Base-by-base conservation (phyloP, 108 stramenopile genomes). In the Nitzschia sp. region DNA sequence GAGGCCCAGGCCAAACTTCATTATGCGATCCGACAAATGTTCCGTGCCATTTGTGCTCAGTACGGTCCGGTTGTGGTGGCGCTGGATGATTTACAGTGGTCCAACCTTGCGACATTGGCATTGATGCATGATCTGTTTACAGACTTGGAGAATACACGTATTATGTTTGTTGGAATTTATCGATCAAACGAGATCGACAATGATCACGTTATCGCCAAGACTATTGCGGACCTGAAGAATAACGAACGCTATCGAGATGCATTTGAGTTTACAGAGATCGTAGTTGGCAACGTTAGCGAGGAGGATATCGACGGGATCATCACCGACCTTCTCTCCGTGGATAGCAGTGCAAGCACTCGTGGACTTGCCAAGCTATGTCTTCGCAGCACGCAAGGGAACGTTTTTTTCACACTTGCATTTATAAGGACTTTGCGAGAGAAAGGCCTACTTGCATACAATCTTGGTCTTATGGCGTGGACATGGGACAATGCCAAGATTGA, bases 401-500 rank as follows among this genome's bases (percentile, higher is more conserved):
- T 26, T 18, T 59, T 59, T 28, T 59, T 59, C 57, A 4, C 30
- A 15, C 4, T 59, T 5, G 4, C n/a, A 18, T 59, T 59, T 26
- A 5, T 59, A 8, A 5, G 29, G 17, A 28, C 11, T 5, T 28
- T 59, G 17, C 15, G 30, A 17, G 29, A 31, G 17, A 8, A 24
- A 9, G 57, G 27, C 26, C 18, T 27, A 17, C 27, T 59, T 4
- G 57, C 25, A 29, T 42, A 42, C 38, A 42, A 42, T 42, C 13
- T 42, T 42, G 38, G 38, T 42, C 9, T 13, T 9, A 42, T 59
- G 30, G 5, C 5, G 8, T 68, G 67, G 67, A 57, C 29, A 38
- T 68, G 67, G 67, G 67, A 68, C 33, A 34, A 30, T 24, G 6
- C 29, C 21, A n/a, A 18, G 29, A 28, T 57, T 31, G 55, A 55